Conservation (phyloP, 208 protist genomes). For the Naegleria lovaniensis region DNA sequence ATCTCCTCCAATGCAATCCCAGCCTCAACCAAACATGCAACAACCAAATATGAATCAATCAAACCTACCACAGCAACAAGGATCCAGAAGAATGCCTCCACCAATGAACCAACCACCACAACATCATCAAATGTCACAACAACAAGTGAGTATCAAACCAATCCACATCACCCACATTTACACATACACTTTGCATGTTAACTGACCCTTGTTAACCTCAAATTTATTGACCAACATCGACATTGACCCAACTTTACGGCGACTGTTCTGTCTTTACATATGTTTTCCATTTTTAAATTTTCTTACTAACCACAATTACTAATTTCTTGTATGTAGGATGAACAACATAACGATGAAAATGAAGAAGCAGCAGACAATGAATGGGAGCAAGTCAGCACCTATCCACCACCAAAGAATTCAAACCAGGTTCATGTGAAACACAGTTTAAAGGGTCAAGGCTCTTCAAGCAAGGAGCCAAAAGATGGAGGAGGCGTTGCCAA, state of each 20-base stretch:
- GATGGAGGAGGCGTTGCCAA: background rate
- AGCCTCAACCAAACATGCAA: background rate
- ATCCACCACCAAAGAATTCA: background rate
- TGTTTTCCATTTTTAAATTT: background rate
- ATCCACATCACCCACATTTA: background rate
- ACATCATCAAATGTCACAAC: background rate
- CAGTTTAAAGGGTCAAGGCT: background rate
- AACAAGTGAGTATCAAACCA: constrained; percentile 2
- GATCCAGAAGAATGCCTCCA: background rate
- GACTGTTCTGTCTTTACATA: no score
- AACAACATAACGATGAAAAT: background rate
- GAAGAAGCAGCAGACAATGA: background rate
- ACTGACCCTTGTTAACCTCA: background rate
- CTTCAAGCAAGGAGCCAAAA: background rate
- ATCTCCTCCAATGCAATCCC: constrained; percentile 18
- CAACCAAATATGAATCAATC: background rate
- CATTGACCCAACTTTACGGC: no score
- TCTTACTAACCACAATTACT: background rate
- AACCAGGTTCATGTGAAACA: background rate
- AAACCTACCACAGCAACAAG: background rate
- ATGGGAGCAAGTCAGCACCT: background rate
- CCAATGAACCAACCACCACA: background rate
- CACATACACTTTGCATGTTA: background rate
- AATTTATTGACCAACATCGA: no score
- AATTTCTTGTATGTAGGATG: no score